Evolutionary conservation across 768 basidiomycete species (phyloP).

Genomic region (Boletus rubescentipes): DNA sequence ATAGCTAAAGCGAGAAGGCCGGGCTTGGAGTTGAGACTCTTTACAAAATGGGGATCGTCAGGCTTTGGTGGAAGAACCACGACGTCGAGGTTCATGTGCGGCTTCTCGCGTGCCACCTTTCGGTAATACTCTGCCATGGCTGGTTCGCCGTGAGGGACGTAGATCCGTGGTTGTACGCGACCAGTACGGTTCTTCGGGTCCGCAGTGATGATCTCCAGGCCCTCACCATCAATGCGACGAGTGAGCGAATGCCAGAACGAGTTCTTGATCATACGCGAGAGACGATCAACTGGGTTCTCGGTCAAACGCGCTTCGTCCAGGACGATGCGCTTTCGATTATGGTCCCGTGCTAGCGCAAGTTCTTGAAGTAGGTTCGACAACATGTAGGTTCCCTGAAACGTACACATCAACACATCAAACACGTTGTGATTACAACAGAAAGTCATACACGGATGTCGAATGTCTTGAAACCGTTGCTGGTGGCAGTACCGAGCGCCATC

Average conservation of each 20-base stretch:
- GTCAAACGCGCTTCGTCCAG: constrained; percentile 98
- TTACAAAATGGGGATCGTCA: constrained; percentile 86
- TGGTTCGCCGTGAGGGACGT: constrained; percentile 91
- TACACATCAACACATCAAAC: constrained; percentile 8
- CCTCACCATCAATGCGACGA: constrained; percentile 94
- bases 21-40: constrained; percentile 91
- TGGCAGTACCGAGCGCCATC: constrained; percentile 93
- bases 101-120: constrained; percentile 85
- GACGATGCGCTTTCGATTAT: constrained; percentile 92
- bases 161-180: constrained; percentile 87
- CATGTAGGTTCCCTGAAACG: constrained; percentile 92
- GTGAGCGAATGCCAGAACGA: constrained; percentile 99
- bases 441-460: constrained; percentile 86
- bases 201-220: constrained; percentile 94
- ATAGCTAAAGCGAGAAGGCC: constrained; percentile 94
- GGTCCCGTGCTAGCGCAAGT: constrained; percentile 93
- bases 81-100: constrained; percentile 92
- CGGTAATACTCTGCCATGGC: constrained; percentile 96
- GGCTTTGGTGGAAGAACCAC: constrained; percentile 84
- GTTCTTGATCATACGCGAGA: constrained; percentile 96
- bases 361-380: constrained; percentile 98
- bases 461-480: constrained; percentile 96
- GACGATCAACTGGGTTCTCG: constrained; percentile 95
- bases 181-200: constrained; percentile 97
- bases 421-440: neutral